Base-by-base conservation (phyloP, 345 rosid species). In the Clarkia xantiana region DNA sequence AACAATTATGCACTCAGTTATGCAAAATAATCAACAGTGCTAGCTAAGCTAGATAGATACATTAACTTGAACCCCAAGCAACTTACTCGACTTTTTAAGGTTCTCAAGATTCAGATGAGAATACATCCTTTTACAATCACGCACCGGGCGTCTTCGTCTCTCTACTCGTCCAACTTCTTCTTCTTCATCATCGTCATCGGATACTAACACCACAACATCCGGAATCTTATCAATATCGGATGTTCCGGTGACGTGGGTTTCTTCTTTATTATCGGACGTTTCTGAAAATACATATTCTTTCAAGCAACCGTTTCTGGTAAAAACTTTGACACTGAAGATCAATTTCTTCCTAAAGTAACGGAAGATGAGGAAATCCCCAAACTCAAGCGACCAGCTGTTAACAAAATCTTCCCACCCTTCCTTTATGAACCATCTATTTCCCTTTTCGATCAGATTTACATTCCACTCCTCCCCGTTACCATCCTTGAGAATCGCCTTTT, bases 381-480 rank as follows among this genome's bases (percentile, higher is more conserved):
- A 49, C 20, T 14, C 34, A 14, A 58, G 55, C 13, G 36, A n/a
- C 49, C 44, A 40, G 41, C 43, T 34, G 3, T 22, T 18, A 13
- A 29, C 49, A 11, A 58, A 58, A 20, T 58, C 62, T 18, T 20
- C 42, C 62, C 61, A 58, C 6, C 62, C 62, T 2, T 19, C 25
- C 55, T 51, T 49, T 2, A 58, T 17, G 15, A 58, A 58, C 49
- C 25, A 29, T 22, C n/a, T 9, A 15, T 46, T 25, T 22, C 14
- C 55, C 9, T 9, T 16, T 44, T 51, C 43, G 11, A 18, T 36
- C 6, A 58, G 17, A 2, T 44, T 23, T 10, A 49, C 53, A 42
- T 40, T 43, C 62, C 55, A 58, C 11, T 47, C 49, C 40, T 48
- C 29, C 9, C 62, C 55, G 8, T 14, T 42, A 43, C 40, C 18